A percentile compares a stretch with the other conserved stretches of the same genome.
Evolutionary conservation across 352 stramenopile species (phyloP).

Genomic region (Elongisporangium senticosum): DNA sequence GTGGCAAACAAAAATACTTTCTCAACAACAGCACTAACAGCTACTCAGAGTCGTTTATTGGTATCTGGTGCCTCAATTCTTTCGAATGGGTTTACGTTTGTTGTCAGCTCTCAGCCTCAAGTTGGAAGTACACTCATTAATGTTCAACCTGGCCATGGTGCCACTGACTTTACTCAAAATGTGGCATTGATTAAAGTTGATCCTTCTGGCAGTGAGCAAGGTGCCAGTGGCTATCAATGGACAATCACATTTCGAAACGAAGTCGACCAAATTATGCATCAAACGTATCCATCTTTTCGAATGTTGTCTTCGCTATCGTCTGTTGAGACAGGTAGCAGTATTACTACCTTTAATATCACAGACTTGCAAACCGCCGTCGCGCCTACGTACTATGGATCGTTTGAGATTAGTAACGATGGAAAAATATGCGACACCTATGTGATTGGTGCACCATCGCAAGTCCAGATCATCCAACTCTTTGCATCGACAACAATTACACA

Average conservation of each 20-base stretch:
- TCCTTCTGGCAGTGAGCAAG: slow-evolving; percentile 21
- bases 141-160: slow-evolving; percentile 30
- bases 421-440: slow-evolving; percentile 56
- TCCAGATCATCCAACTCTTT: slow-evolving; percentile 72
- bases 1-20: slow-evolving; percentile 26
- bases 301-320: slow-evolving; percentile 46
- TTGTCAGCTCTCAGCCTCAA: slow-evolving; percentile 31
- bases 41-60: slow-evolving; percentile 30
- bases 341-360: slow-evolving; percentile 20
- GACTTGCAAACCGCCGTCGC: slow-evolving; percentile 17
- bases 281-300: slow-evolving; percentile 38
- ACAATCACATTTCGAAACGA: slow-evolving; percentile 57
- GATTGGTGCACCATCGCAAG: slow-evolving; percentile 43
- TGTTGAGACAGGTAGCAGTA: slow-evolving; percentile 19
- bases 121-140: slow-evolving; percentile 31
- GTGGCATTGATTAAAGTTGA: slow-evolving; percentile 37
- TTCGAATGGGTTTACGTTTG: slow-evolving; percentile 26
- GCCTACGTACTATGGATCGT: slow-evolving; percentile 34
- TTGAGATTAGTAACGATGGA: slow-evolving; percentile 55
- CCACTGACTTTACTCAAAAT: slow-evolving; percentile 21
- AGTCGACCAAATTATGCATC: slow-evolving; percentile 22
- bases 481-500: slow-evolving; percentile 51
- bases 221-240: slow-evolving; percentile 62
- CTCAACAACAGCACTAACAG: slow-evolving; percentile 31
- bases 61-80: slow-evolving; percentile 25